Evolutionary conservation across 768 basidiomycete genomes (phyloP).

Genomic region (Termitomyces sp.): DNA sequence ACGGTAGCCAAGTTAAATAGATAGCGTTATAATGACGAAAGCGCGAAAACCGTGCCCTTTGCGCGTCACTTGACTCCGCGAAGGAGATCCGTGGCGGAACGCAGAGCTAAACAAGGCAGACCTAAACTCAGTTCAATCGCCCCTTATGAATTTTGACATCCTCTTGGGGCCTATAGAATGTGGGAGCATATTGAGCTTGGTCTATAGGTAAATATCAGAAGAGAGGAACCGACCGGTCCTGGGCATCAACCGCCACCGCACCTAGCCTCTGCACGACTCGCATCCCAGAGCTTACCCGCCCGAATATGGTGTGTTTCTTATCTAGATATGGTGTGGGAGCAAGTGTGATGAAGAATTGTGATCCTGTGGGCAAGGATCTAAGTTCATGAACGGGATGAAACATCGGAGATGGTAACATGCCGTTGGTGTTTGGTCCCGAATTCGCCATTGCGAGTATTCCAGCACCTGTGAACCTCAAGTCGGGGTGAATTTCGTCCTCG

Average conservation of each 20-base stretch:
- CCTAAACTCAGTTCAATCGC: conserved; percentile 29
- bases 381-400: conserved; percentile 38
- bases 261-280: conserved; percentile 89
- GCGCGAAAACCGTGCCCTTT: neutral
- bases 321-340: conserved; percentile 82
- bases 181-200: neutral
- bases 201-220: neutral
- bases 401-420: conserved; percentile 51
- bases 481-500: conserved; percentile 88
- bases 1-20: neutral
- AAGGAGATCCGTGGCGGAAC: neutral
- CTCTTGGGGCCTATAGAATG: conserved; percentile 51
- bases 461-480: conserved; percentile 91
- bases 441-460: conserved; percentile 98
- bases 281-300: conserved; percentile 89
- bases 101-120: neutral
- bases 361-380: conserved; percentile 48
- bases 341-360: conserved; percentile 92
- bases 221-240: conserved; percentile 65
- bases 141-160: conserved; percentile 90
- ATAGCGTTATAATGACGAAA: neutral
- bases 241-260: conserved; percentile 83
- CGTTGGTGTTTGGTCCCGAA: conserved; percentile 91
- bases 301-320: conserved; percentile 86
- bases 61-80: conserved; percentile 1